Evolutionary conservation across 441 rosid genomes (phyloP), one percentile per base, ranked within the genome.

Genomic region (Syzygium syzygioides): DNA sequence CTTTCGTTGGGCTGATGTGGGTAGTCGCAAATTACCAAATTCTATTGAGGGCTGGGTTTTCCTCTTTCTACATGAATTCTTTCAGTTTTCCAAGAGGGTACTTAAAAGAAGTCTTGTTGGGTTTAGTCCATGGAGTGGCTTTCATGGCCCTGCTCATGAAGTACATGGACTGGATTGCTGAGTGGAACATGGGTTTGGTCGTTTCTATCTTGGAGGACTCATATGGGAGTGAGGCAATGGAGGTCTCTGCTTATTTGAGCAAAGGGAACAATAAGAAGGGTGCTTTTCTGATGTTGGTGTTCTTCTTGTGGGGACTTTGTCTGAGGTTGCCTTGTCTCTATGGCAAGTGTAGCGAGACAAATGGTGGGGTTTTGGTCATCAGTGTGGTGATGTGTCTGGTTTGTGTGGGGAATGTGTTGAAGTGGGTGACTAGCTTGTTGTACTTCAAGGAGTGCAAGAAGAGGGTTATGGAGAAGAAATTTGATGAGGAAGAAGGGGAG

Each of bases 361-460:
- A 19, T 50, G 79, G 53, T 6, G 86, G 86, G 14, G 26, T 87
- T 60, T 13, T 85, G 83, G 79, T 85, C 68, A 32, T 30, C 32
- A 52, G 14, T 32, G 88, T 28, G 5, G 20, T 3, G 60, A 84
- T 57, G 6, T 10, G 87, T 50, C 87, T 90, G 79, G 34, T 86
- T 30, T 89, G 89, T 54, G 9, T 88, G 6, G 91, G 93, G 87
- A 89, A 90, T 66, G 55, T 86, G 79, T 57, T 89, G 88, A 92
- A 91, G 79, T 91, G 91, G 93, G 52, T 53, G 18, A 90, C 60
- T 87, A 87, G 83, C 45, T 54, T 89, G 86, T 88, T 91, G 18
- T 91, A 90, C 80, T 92, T 85, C 85, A 64, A 64, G 11, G 93
- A 92, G 41, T 91, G 92, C 87, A 92, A 90, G 85, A 88, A 80